These are phyloP conservation scores for Thelephora ganbajun DNA, from an alignment of 768 basidiomycete species.

Conservation along the genomic window DNA sequence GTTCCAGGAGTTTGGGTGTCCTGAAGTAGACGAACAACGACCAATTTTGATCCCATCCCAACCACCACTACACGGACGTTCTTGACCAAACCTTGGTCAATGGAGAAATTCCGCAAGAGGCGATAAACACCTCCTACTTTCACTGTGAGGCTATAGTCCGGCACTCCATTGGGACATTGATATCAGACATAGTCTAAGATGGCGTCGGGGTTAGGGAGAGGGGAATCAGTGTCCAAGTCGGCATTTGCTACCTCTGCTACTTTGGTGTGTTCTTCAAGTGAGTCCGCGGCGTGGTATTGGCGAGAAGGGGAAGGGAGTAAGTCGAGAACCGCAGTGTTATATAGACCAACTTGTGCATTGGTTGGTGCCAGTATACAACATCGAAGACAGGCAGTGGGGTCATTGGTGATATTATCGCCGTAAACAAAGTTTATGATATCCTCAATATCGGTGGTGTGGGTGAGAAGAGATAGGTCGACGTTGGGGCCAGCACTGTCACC, in stretches of 20 bases:
- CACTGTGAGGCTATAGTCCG: conserved; percentile 15
- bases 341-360: conserved; percentile 21
- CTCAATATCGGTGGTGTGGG: conserved; percentile 4
- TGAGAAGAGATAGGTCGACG: conserved; percentile 13
- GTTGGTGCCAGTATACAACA: conserved; percentile 25
- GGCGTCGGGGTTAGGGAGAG: conserved; percentile 6
- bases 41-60: conserved; percentile 12
- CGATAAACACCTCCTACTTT: conserved; percentile 21
- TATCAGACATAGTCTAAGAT: conserved; percentile 13
- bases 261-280: conserved; percentile 12
- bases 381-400: conserved; percentile 15
- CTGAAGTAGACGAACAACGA: conserved; percentile 14
- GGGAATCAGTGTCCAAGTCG: not conserved
- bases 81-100: conserved; percentile 25
- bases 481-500: conserved; percentile 19
- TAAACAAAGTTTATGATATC: conserved; percentile 17
- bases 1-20: conserved; percentile 6
- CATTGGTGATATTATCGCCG: conserved; percentile 11
- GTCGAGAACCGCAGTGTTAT: conserved; percentile 19
- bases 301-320: conserved; percentile 12
- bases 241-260: conserved; percentile 4
- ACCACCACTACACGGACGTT: conserved; percentile 23
- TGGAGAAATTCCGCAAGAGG: conserved; percentile 23
- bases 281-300: conserved; percentile 14
- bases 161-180: conserved; percentile 11